Percentiles rank a stretch among this genome's conserved stretches.
phyloP scores from a whole-genome alignment of 1,284 basidiomycete genomes.

The Mycosarcoma maydis region DNA sequence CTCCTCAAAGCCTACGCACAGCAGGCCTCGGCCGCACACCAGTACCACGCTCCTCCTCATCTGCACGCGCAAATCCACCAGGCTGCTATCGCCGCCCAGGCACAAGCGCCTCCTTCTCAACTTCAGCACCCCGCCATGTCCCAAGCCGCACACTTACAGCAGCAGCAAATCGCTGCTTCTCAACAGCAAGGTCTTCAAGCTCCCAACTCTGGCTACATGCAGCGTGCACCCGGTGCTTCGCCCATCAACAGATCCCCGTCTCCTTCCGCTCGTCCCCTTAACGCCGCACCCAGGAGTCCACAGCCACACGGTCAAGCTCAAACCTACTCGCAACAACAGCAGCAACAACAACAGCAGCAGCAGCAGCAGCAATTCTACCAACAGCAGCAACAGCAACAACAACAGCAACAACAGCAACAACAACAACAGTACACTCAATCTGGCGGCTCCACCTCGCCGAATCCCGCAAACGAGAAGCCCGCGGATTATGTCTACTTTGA shows the following conservation, averaged over 20 bases:
- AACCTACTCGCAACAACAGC: conserved; percentile 35
- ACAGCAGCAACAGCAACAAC: conserved; percentile 28
- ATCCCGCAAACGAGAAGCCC: conserved; percentile 67
- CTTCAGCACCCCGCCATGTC: conserved; percentile 62
- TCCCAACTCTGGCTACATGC: conserved; percentile 27
- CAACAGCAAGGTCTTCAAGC: conserved; percentile 48
- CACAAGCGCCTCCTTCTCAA: conserved; percentile 59
- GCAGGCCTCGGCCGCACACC: conserved; percentile 37
- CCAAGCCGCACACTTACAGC: conserved; percentile 58
- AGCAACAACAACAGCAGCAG: conserved; percentile 26
- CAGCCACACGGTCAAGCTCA: conserved; percentile 41
- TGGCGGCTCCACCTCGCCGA: conserved; percentile 36
- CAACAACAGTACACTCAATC: conserved; percentile 29
- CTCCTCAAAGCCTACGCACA: conserved; percentile 51
- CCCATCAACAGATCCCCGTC: conserved; percentile 44
- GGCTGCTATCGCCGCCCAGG: conserved; percentile 59
- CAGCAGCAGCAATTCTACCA: conserved; percentile 15
- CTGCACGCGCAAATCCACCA: conserved; percentile 62
- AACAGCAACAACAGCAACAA: conserved; percentile 29
- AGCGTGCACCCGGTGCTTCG: conserved; percentile 9
- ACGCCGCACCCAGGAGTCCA: conserved; percentile 28
- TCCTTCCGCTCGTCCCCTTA: conserved; percentile 37
- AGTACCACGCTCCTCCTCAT: conserved; percentile 40
- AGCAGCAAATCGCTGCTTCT: conserved; percentile 55
- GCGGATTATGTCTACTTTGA: conserved; percentile 94